Evolutionary conservation across 2,329 filamentous ascomycete genomes (phyloP), one percentile per base, ranked within the genome.

Genomic region (Cordyceps fumosorosea): DNA sequence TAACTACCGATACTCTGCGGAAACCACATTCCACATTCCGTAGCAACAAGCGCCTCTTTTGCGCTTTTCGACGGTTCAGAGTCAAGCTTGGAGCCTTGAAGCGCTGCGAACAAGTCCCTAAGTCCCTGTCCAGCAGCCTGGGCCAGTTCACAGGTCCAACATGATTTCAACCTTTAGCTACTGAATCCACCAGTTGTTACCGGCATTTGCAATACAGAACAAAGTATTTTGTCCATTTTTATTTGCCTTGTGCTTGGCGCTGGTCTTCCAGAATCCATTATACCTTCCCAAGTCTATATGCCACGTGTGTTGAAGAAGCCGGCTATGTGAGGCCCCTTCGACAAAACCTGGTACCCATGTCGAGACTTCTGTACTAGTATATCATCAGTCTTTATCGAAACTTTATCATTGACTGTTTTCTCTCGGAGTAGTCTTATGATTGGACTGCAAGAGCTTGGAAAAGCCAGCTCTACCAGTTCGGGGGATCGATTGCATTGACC

Each of bases 301-400:
- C 40, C 24, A 52, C 56, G 56, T 60, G 56, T 50, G 56, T 48
- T 60, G 56, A 60, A 60, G 56, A 60, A 45, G 56, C 14, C 56
- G n/a, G 48, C 22, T 18, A 34, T 53, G 16, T 26, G 18, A 60
- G 26, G 24, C 48, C 32, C 10, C 18, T 10, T 58, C 22, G 29
- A 26, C 14, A 42, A 50, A 40, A 24, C 12, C 34, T 53, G 40
- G 37, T 60, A 50, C 32, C 55, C 56, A 29, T 26, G 20, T 8
- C 12, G 26, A 14, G 34, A 37, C 3, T 37, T 37, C 7, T 12
- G 8, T 37, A 3, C 34, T 14, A 12, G 34, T 3, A 37, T 11
- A 37, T 37, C 10, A 12, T 8, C 11, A 37, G 34, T 37, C 34
- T 37, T 2, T 14, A 37, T 37, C 3, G 12, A 2, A 37, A 37